Evolutionary conservation across 179 eudicot genomes (phyloP).

Genomic region (Sideroxylon spinosum): DNA sequence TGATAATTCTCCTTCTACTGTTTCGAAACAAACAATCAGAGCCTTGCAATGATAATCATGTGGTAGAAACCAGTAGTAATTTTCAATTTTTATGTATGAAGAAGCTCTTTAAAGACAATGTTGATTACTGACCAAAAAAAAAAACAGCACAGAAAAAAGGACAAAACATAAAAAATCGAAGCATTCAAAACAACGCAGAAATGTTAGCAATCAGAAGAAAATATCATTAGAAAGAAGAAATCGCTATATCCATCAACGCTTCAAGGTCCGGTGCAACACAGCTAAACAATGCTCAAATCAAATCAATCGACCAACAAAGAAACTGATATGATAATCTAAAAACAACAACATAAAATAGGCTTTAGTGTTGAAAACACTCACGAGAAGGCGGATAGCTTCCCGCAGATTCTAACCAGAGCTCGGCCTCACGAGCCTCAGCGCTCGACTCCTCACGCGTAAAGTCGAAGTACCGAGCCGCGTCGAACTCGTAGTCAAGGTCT

Average conservation of each 20-base stretch:
- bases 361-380: conserved; percentile 21
- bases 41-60: background rate
- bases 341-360: background rate
- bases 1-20: background rate
- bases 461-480: conserved; percentile 69
- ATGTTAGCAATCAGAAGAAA: background rate
- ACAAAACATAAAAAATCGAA: background rate
- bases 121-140: background rate
- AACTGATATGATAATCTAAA: background rate
- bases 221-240: background rate
- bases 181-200: background rate
- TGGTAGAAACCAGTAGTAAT: background rate
- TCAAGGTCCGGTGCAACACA: background rate
- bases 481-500: conserved; percentile 82
- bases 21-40: background rate
- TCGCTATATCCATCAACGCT: background rate
- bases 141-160: background rate
- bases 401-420: conserved; percentile 65
- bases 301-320: background rate
- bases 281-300: background rate
- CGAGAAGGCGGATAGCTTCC: conserved; percentile 78
- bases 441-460: conserved; percentile 56
- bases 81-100: background rate
- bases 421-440: conserved; percentile 49
- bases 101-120: background rate